Conservation (phyloP, 78 protist species). For the Anaeramoeba flamelloides region DNA sequence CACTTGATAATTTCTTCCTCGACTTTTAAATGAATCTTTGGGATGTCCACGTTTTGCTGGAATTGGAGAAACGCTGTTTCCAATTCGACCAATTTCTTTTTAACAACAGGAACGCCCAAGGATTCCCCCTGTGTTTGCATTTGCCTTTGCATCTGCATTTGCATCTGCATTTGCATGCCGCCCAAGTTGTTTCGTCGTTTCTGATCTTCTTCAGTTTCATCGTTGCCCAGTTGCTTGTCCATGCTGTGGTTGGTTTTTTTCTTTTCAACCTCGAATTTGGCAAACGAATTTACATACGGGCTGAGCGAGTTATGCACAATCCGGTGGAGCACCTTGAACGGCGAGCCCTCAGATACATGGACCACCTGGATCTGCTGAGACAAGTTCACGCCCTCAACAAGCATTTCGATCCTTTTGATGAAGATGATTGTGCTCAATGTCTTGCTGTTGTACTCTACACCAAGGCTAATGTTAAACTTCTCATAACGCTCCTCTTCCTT, state of each 20-base stretch:
- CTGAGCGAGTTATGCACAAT: conserved; percentile 46
- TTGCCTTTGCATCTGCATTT: conserved; percentile 4
- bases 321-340: conserved; percentile 43
- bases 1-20: conserved; percentile 41
- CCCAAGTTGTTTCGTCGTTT: too few relatives aligned
- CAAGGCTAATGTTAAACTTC: too few relatives aligned
- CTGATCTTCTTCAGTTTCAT: too few relatives aligned
- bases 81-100: conserved; percentile 41
- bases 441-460: too few relatives aligned
- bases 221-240: too few relatives aligned
- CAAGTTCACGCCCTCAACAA: too few relatives aligned
- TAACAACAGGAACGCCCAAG: conserved; percentile 34
- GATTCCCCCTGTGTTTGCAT: conserved; percentile 24
- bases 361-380: conserved; percentile 31
- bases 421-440: too few relatives aligned
- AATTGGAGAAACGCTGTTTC: conserved; percentile 37
- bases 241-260: too few relatives aligned
- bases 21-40: conserved; percentile 25
- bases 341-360: conserved; percentile 35
- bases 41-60: conserved; percentile 47
- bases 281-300: conserved; percentile 40
- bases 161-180: too few relatives aligned
- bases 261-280: too few relatives aligned
- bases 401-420: too few relatives aligned
- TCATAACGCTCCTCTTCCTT: too few relatives aligned